Base-by-base conservation (phyloP, 2,329 filamentous ascomycete genomes). In the Aspergillus oerlinghausenensis region DNA sequence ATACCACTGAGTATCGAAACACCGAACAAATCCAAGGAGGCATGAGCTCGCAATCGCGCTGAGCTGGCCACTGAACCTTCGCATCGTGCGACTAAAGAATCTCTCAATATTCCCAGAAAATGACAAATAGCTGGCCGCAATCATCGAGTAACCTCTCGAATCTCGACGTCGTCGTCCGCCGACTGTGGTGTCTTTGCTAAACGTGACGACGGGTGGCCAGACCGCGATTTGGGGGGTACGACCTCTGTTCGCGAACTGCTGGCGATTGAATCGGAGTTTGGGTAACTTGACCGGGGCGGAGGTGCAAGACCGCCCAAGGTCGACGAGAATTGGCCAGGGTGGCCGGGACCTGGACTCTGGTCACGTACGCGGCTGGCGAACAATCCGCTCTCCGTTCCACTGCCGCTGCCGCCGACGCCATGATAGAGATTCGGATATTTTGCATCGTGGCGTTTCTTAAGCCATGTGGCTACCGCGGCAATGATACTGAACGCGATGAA, bases 381-480 rank as follows among this genome's bases (percentile, higher is more conserved):
- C 5, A 64, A 49, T 21, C 65, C 60, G 49, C 65, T 66, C 49
- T 64, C 66, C 54, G 56, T 63, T 21, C 55, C 60, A 28, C 53
- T 54, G 25, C 57, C 65, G 55, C 57, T 64, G 26, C 55, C 55
- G 54, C 57, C 63, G 10, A 65, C 66, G 14, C 64, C 68, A 52
- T 70, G 67, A 56, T 73, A 73, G 23, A 72, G 66, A 40, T 61
- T 58, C 1, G 75, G 67, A 59, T 67, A 68, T 75, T 85, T 88
- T 61, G 84, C 84, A 61, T 90, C 79, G 73, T 92, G 88, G 63
- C 88, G 86, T 56, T 86, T 85, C 63, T 90, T 88, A 75, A 90
- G 84, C 71, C 88, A 83, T 67, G 86, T 84, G 42, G 87, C 88
- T 19, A 83, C 80, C 42, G 88, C 75, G 80, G 87, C 88, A 66